Percentiles rank a stretch among this genome's conserved stretches.
Conservation (phyloP, 352 stramenopile genomes). For the Globisporangium cystogenes region DNA sequence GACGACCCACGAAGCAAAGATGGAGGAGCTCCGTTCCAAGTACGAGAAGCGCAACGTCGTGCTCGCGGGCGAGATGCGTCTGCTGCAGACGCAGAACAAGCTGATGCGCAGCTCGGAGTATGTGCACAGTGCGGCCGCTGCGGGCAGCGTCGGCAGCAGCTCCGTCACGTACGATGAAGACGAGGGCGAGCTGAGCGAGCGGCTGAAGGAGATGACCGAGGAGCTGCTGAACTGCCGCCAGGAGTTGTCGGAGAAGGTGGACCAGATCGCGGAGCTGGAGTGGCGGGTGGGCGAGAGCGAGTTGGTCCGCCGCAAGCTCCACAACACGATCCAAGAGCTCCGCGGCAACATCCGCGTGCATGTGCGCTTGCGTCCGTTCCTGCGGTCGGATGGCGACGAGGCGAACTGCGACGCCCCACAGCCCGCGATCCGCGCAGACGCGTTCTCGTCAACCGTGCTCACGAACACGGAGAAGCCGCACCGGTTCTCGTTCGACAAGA, state of each 20-base stretch:
- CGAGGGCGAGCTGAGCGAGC: slow-evolving; percentile 36
- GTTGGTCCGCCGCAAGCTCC: slow-evolving; percentile 90
- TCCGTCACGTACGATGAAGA: slow-evolving; percentile 23
- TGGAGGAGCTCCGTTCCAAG: slow-evolving; percentile 62
- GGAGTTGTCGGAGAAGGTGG: slow-evolving; percentile 53
- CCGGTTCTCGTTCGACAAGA: slow-evolving; percentile 97
- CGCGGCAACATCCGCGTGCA: slow-evolving; percentile 99
- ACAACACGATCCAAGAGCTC: slow-evolving; percentile 99
- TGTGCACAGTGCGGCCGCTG: background rate
- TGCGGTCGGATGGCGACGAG: slow-evolving; percentile 79
- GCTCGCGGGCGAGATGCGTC: slow-evolving; percentile 65
- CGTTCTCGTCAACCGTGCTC: slow-evolving; percentile 65
- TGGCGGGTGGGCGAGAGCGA: slow-evolving; percentile 54
- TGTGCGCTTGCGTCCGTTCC: slow-evolving; percentile 90
- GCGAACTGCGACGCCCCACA: slow-evolving; percentile 32
- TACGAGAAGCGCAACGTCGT: slow-evolving; percentile 75
- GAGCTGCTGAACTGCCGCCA: slow-evolving; percentile 55
- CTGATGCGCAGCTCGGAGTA: slow-evolving; percentile 52
- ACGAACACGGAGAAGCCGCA: slow-evolving; percentile 68
- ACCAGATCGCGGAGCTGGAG: slow-evolving; percentile 67
- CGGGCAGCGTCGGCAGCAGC: background rate
- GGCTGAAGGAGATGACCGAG: slow-evolving; percentile 67
- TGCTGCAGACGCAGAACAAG: slow-evolving; percentile 71
- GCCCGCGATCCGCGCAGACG: slow-evolving; percentile 56
- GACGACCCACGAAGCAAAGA: slow-evolving; percentile 75